phyloP scores from a whole-genome alignment of 2,329 filamentous ascomycete species.

The Ambrosiella cleistominuta region DNA sequence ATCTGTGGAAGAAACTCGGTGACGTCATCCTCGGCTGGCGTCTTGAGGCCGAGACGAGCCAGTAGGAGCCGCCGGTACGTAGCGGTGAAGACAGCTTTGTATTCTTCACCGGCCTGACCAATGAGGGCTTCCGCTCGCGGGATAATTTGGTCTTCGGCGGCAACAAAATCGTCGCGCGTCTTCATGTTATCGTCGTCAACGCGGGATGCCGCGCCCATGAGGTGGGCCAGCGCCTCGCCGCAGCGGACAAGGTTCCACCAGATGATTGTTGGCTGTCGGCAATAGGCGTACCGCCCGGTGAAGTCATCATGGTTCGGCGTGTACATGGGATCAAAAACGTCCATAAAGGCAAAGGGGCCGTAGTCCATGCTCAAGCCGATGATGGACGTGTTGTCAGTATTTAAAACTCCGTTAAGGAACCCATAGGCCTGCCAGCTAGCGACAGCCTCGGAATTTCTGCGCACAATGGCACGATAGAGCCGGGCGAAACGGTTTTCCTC shows the following conservation, averaged over 20 bases:
- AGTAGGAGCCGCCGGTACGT: slow-evolving; percentile 84
- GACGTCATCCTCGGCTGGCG: slow-evolving; percentile 59
- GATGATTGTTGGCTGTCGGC: slow-evolving; percentile 86
- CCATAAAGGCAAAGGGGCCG: slow-evolving; percentile 93
- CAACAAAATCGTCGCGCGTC: slow-evolving; percentile 4
- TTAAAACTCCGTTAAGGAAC: slow-evolving; percentile 98
- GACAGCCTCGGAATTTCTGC: slow-evolving; percentile 72
- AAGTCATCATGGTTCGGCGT: slow-evolving; percentile 95
- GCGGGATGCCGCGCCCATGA: slow-evolving; percentile 57
- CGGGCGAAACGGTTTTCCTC: slow-evolving; percentile 76
- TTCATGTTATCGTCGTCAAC: slow-evolving; percentile 55
- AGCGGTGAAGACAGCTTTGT: slow-evolving; percentile 67
- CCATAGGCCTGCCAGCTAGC: slow-evolving; percentile 94
- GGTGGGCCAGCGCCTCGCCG: slow-evolving; percentile 73
- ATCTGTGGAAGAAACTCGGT: slow-evolving; percentile 55
- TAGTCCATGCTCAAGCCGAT: slow-evolving; percentile 83
- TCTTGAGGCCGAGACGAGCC: slow-evolving; percentile 52
- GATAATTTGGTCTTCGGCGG: slow-evolving; percentile 42
- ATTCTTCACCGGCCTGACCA: slow-evolving; percentile 65
- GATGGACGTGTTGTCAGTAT: slow-evolving; percentile 93
- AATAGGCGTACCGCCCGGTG: slow-evolving; percentile 74
- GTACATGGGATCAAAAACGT: slow-evolving; percentile 86
- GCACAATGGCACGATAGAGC: slow-evolving; percentile 71
- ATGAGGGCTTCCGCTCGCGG: slow-evolving; percentile 76
- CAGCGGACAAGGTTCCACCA: slow-evolving; percentile 97